A percentile compares a stretch with the other conserved stretches of the same genome.
Evolutionary conservation across 805 yeast genomes (phyloP).

Genomic region (Ogataea methanolica): DNA sequence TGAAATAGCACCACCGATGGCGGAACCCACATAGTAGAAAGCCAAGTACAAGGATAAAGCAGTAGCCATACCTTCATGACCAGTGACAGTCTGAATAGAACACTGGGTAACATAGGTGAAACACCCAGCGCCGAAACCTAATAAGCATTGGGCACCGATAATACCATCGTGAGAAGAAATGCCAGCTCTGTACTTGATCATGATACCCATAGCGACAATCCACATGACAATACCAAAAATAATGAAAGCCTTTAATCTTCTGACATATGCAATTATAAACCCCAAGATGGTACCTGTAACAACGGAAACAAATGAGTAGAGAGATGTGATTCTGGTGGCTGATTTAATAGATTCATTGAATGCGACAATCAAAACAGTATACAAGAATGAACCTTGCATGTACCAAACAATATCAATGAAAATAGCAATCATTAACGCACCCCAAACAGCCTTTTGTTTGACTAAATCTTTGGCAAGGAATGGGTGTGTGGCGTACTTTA

Average conservation of each 20-base stretch:
- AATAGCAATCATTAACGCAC: conserved; percentile 57
- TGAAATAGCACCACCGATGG: conserved; percentile 57
- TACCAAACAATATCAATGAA: conserved; percentile 58
- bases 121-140: conserved; percentile 74
- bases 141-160: conserved; percentile 57
- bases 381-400: conserved; percentile 67
- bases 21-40: conserved; percentile 57
- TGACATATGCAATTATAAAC: conserved; percentile 41
- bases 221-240: conserved; percentile 54
- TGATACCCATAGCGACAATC: conserved; percentile 57
- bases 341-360: conserved; percentile 53
- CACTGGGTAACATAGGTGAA: conserved; percentile 63
- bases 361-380: conserved; percentile 61
- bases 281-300: conserved; percentile 58
- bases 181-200: conserved; percentile 52
- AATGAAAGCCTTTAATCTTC: conserved; percentile 56
- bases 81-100: conserved; percentile 52
- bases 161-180: conserved; percentile 47
- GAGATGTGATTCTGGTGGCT: conserved; percentile 61
- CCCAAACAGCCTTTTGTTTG: conserved; percentile 69
- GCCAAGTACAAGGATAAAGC: conserved; percentile 55
- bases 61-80: conserved; percentile 62
- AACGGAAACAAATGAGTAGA: conserved; percentile 63
- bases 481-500: conserved; percentile 53
- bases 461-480: conserved; percentile 54